Evolutionary conservation across 73 alveolate genomes (phyloP).

Genomic region (Paramecium bursaria): DNA sequence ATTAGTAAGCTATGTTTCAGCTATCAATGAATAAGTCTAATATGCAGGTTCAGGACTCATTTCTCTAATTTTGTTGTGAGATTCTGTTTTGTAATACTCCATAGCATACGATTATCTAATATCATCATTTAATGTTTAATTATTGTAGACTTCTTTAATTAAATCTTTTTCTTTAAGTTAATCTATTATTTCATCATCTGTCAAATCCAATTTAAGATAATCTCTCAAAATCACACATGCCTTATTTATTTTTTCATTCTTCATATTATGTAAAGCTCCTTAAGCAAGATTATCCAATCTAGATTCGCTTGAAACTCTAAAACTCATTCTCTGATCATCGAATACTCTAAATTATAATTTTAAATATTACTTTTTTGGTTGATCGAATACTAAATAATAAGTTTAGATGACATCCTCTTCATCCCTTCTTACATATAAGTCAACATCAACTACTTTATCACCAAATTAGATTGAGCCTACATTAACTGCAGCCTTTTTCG

Average conservation of each 20-base stretch:
- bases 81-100: slow-evolving; percentile 54
- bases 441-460: slow-evolving; percentile 41
- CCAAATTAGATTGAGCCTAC: slow-evolving; percentile 31
- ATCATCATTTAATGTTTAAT: slow-evolving; percentile 31
- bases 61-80: not conserved
- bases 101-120: slow-evolving; percentile 49
- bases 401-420: slow-evolving; percentile 43
- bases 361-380: slow-evolving; percentile 44
- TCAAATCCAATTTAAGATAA: slow-evolving; percentile 7
- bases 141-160: not conserved
- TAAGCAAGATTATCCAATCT: slow-evolving; percentile 19
- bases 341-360: not conserved
- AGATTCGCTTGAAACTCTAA: slow-evolving; percentile 8
- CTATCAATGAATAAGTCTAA: not conserved
- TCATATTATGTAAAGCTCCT: slow-evolving; percentile 36
- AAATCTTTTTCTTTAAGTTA: slow-evolving; percentile 33
- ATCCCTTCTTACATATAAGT: slow-evolving; percentile 47
- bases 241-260: slow-evolving; percentile 16
- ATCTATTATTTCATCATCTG: slow-evolving; percentile 53
- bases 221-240: slow-evolving; percentile 42
- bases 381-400: slow-evolving; percentile 29
- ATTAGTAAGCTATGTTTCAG: slow-evolving; percentile 28
- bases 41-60: not conserved
- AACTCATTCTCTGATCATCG: slow-evolving; percentile 19
- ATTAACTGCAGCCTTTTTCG: slow-evolving; percentile 38